Conservation (phyloP, 345 rosid species). For the Linum trigynum region DNA sequence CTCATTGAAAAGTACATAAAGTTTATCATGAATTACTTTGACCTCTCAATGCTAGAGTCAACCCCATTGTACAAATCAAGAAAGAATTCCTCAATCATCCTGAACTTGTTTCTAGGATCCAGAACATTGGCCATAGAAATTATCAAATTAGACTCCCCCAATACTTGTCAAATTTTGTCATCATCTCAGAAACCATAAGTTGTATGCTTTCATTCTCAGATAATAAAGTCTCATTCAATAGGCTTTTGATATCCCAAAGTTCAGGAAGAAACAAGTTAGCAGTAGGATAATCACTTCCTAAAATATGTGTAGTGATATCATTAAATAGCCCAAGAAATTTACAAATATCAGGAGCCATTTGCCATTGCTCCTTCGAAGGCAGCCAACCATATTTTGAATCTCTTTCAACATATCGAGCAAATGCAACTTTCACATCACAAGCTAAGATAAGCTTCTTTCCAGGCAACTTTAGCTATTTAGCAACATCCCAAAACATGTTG, state of each 20-base stretch:
- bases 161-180: constrained; percentile 16
- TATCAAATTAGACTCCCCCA: constrained; percentile 21
- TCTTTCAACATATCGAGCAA: constrained; percentile 15
- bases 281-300: constrained; percentile 16
- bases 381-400: constrained; percentile 14
- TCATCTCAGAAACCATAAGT: constrained; percentile 16
- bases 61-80: constrained; percentile 15
- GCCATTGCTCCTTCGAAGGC: constrained; percentile 21
- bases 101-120: constrained; percentile 23
- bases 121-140: constrained; percentile 21
- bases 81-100: constrained; percentile 22
- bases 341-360: constrained; percentile 11
- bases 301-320: constrained; percentile 15
- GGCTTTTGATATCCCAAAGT: constrained; percentile 16
- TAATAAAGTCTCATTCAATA: constrained; percentile 13
- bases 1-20: constrained; percentile 17
- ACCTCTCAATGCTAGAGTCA: constrained; percentile 10
- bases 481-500: constrained; percentile 15
- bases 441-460: constrained; percentile 20
- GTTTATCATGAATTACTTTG: constrained; percentile 6
- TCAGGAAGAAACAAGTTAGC: constrained; percentile 22
- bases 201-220: constrained; percentile 18
- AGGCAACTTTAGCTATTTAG: constrained; percentile 17
- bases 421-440: constrained; percentile 19
- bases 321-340: constrained; percentile 19